phyloP scores from a whole-genome alignment of 2,329 filamentous ascomycete genomes.

The Pseudogymnoascus sp. region DNA sequence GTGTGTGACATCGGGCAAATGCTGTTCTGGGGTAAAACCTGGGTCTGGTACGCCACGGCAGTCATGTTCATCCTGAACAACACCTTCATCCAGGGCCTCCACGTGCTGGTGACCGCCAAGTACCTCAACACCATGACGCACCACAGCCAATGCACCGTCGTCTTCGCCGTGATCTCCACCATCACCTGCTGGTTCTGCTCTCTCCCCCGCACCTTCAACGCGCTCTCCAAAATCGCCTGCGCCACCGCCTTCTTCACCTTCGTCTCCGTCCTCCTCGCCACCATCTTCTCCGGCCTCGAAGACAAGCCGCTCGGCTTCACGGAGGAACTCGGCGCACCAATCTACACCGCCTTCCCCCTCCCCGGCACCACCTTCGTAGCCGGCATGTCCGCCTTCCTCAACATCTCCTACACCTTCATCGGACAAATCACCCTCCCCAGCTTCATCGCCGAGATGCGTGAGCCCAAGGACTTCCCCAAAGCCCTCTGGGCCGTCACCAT shows the following conservation, averaged over 20 bases:
- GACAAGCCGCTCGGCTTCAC: constrained; percentile 61
- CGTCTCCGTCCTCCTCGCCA: constrained; percentile 74
- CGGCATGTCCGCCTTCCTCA: constrained; percentile 82
- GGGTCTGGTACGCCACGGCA: constrained; percentile 61
- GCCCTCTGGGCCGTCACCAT: constrained; percentile 86
- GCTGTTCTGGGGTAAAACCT: constrained; percentile 77
- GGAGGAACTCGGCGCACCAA: constrained; percentile 49
- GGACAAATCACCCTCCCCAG: constrained; percentile 89
- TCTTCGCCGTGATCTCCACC: constrained; percentile 66
- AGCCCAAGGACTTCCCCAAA: constrained; percentile 78
- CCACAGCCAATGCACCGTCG: constrained; percentile 65
- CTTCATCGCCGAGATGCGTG: constrained; percentile 90
- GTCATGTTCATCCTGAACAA: constrained; percentile 93
- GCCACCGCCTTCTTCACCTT: constrained; percentile 82
- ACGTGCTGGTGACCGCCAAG: constrained; percentile 75
- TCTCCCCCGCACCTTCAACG: constrained; percentile 74
- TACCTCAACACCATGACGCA: constrained; percentile 85
- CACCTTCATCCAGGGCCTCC: constrained; percentile 75
- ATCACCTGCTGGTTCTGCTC: constrained; percentile 71
- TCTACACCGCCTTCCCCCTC: constrained; percentile 59
- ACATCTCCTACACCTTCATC: constrained; percentile 94
- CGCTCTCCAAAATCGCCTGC: constrained; percentile 70
- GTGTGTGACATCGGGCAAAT: constrained; percentile 94
- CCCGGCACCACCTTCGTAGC: constrained; percentile 67
- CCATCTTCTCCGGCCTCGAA: constrained; percentile 73